A percentile compares a stretch with the other conserved stretches of the same genome.
phyloP scores from a whole-genome alignment of 139 green algal genomes.

The Nannochloris sp. region DNA sequence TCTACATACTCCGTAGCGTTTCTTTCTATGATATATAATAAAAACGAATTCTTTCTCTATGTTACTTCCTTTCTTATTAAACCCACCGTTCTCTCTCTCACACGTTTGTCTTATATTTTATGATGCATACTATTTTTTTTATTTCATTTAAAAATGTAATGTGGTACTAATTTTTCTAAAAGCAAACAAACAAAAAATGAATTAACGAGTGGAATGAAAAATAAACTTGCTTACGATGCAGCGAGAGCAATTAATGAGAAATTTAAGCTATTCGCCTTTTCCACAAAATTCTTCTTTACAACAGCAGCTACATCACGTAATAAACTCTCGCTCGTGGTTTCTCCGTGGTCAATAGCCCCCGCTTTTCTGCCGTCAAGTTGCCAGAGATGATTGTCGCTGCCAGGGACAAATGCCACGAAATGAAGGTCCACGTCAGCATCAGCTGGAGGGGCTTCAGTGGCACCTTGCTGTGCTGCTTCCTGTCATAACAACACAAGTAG shows the following conservation, averaged over 20 bases:
- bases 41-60: background rate
- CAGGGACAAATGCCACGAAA: conserved; percentile 80
- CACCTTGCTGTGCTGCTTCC: conserved; percentile 58
- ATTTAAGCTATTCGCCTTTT: conserved; percentile 29
- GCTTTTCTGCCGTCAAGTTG: conserved; percentile 80
- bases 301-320: conserved; percentile 56
- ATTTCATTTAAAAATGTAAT: background rate
- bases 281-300: conserved; percentile 50
- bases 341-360: conserved; percentile 61
- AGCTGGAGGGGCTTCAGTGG: conserved; percentile 46
- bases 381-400: conserved; percentile 54
- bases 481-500: conserved; percentile 13
- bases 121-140: background rate
- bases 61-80: background rate
- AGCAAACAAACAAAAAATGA: background rate
- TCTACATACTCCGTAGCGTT: background rate
- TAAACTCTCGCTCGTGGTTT: conserved; percentile 42
- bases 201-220: background rate
- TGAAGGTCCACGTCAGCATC: conserved; percentile 80
- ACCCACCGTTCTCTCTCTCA: background rate
- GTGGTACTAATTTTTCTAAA: background rate
- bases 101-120: background rate
- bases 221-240: background rate
- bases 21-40: background rate
- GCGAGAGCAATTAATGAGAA: conserved; percentile 61